These are phyloP conservation scores for Daldinia concentrica DNA, from an alignment of 495 filamentous ascomycete species.

Conservation along the genomic window DNA sequence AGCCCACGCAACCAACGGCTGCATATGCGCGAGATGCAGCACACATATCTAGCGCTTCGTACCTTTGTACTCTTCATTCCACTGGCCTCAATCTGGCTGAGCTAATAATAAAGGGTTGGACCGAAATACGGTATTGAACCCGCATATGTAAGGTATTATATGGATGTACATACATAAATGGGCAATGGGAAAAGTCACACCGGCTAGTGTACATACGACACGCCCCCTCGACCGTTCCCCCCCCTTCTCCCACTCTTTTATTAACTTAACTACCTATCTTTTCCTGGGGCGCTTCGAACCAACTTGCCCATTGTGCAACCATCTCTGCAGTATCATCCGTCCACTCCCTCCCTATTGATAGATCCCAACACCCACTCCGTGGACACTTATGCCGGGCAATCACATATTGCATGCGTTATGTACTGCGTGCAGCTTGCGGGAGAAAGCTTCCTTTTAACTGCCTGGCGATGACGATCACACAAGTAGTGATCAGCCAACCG, in stretches of 20 bases:
- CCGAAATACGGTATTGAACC: constrained; percentile 35
- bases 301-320: constrained; percentile 35
- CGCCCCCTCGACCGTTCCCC: constrained; percentile 16
- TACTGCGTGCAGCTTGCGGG: constrained; percentile 42
- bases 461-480: constrained; percentile 42
- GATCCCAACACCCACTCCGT: constrained; percentile 33
- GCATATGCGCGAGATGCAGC: constrained; percentile 54
- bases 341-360: constrained; percentile 29
- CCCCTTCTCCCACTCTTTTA: constrained; percentile 21
- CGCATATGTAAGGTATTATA: constrained; percentile 17
- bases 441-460: constrained; percentile 40
- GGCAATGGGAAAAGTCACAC: constrained; percentile 39
- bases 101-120: constrained; percentile 36
- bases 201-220: constrained; percentile 41
- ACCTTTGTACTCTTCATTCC: constrained; percentile 33
- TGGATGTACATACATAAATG: constrained; percentile 18
- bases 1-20: constrained; percentile 45
- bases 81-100: constrained; percentile 13
- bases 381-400: constrained; percentile 41
- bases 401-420: constrained; percentile 42
- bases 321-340: constrained; percentile 33
- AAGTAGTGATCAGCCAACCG: constrained; percentile 41
- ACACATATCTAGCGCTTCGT: constrained; percentile 43
- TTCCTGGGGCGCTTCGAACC: constrained; percentile 36
- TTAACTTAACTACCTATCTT: constrained; percentile 43